phyloP scores from a whole-genome alignment of 495 filamentous ascomycete species.

The Annulohypoxylon moriforme region DNA sequence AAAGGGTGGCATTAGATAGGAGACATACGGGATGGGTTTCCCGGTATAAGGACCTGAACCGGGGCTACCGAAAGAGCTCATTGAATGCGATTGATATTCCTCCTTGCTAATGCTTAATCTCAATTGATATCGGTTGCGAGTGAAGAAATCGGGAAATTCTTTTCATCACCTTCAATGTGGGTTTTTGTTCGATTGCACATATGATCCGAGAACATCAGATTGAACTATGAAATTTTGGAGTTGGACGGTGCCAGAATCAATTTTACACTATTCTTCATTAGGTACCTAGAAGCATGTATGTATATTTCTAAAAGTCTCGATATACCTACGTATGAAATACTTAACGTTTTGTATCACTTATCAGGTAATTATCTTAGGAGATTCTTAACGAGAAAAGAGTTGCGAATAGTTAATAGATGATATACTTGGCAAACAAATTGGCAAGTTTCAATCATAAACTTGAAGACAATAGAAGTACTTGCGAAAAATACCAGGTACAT shows the following conservation, averaged over 20 bases:
- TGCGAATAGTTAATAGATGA: neutral
- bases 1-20: constrained; percentile 15
- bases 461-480: neutral
- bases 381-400: no score
- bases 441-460: neutral
- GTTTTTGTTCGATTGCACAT: constrained; percentile 13
- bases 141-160: neutral
- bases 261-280: constrained; percentile 25
- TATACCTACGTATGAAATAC: neutral
- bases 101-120: neutral
- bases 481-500: neutral
- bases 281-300: no score
- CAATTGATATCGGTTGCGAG: neutral
- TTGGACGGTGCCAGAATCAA: constrained; percentile 9
- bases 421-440: neutral
- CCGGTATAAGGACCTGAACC: constrained; percentile 73
- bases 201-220: neutral
- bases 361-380: no score
- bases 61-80: constrained; percentile 80
- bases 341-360: no score
- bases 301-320: neutral
- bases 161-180: constrained; percentile 1
- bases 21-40: constrained; percentile 82
- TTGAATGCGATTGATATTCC: constrained; percentile 23
- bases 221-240: constrained; percentile 25